Conservation (phyloP, 306 rosid species). For the Cicer pinnatifidum region DNA sequence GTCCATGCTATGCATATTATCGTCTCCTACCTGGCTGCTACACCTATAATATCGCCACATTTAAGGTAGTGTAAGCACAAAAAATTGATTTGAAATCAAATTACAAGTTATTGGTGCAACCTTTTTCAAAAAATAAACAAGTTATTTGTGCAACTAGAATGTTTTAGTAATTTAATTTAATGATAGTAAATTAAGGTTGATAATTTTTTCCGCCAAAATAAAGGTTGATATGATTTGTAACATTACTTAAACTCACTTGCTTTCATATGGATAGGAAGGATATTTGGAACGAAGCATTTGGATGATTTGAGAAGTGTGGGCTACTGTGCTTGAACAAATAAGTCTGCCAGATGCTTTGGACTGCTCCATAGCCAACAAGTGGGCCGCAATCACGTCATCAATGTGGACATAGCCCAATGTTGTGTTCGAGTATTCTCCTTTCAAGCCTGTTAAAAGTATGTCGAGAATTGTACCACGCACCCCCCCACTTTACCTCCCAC, state of each 20-base stretch:
- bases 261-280: constrained; percentile 72
- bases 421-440: constrained; percentile 71
- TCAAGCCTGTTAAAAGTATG: constrained; percentile 47
- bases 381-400: constrained; percentile 71
- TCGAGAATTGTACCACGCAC: too few relatives aligned
- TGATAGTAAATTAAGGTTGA: background rate
- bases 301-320: constrained; percentile 75
- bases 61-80: background rate
- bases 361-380: constrained; percentile 74
- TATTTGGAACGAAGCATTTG: constrained; percentile 64
- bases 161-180: too few relatives aligned
- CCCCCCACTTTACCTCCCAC: too few relatives aligned
- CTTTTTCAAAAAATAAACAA: too few relatives aligned
- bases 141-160: too few relatives aligned
- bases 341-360: constrained; percentile 68
- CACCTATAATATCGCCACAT: constrained; percentile 51
- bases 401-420: constrained; percentile 81
- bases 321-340: constrained; percentile 77
- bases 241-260: constrained; percentile 49
- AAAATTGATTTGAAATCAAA: too few relatives aligned
- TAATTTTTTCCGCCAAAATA: background rate
- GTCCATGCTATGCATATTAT: constrained; percentile 69
- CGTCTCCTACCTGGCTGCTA: constrained; percentile 60
- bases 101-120: too few relatives aligned
- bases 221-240: too few relatives aligned